Evolutionary conservation across 2,329 filamentous ascomycete species (phyloP).

Genomic region (Nemania bipapillata): DNA sequence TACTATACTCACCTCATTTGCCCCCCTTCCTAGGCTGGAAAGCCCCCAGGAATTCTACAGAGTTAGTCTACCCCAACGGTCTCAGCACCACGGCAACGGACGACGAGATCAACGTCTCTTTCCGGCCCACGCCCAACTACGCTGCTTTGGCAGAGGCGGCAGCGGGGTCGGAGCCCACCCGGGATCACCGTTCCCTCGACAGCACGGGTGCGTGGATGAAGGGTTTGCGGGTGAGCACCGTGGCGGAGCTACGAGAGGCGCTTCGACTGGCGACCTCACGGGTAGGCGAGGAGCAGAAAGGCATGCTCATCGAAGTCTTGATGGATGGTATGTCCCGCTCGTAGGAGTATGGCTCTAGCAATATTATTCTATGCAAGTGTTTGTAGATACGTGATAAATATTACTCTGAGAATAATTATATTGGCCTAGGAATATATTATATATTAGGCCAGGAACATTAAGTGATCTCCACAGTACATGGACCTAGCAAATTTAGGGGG

Average conservation of each 20-base stretch:
- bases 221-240: constrained; percentile 39
- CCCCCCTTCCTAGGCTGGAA: constrained; percentile 42
- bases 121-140: constrained; percentile 45
- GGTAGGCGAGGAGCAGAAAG: constrained; percentile 37
- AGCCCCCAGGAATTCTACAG: constrained; percentile 43
- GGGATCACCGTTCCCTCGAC: constrained; percentile 31
- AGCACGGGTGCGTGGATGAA: constrained; percentile 36
- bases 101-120: constrained; percentile 46
- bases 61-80: constrained; percentile 44
- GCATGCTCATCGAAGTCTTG: constrained; percentile 43
- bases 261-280: constrained; percentile 32
- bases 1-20: neutral
- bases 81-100: constrained; percentile 40
- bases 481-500: too few relatives aligned
- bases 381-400: too few relatives aligned
- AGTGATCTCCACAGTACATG: too few relatives aligned
- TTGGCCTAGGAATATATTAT: too few relatives aligned
- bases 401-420: too few relatives aligned
- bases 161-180: constrained; percentile 38
- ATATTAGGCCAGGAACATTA: too few relatives aligned
- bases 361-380: too few relatives aligned
- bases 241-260: constrained; percentile 38
- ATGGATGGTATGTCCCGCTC: constrained; percentile 19
- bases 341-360: neutral
- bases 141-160: constrained; percentile 46